phyloP scores from a whole-genome alignment of 1,139 yeast species.

The Yamadazyma oceani region DNA sequence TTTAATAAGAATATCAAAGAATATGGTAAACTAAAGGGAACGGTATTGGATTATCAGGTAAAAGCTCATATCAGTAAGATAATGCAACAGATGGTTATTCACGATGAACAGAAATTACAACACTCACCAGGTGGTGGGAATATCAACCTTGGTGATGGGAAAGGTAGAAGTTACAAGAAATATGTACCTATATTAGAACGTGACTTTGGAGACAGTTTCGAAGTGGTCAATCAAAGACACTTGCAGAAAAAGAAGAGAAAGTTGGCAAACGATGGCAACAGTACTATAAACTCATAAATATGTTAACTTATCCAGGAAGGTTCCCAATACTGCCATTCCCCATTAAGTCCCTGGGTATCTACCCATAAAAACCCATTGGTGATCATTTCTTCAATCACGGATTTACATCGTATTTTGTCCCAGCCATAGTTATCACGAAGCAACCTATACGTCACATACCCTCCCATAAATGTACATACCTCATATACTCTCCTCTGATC shows the following conservation, averaged over 20 bases:
- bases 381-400: conserved; percentile 76
- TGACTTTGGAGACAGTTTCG: conserved; percentile 60
- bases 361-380: conserved; percentile 82
- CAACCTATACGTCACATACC: conserved; percentile 61
- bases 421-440: conserved; percentile 73
- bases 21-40: conserved; percentile 25
- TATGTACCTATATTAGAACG: conserved; percentile 63
- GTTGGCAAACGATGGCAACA: background rate
- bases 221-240: conserved; percentile 67
- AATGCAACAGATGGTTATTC: conserved; percentile 24
- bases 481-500: conserved; percentile 75
- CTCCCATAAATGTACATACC: conserved; percentile 67
- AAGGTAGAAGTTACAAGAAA: conserved; percentile 53
- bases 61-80: conserved; percentile 35
- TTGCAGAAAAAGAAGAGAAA: conserved; percentile 37
- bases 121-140: conserved; percentile 27
- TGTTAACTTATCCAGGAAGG: conserved; percentile 32
- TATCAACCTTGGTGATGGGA: conserved; percentile 71
- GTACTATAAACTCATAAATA: background rate
- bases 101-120: conserved; percentile 20
- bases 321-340: conserved; percentile 65
- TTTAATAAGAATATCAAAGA: conserved; percentile 27
- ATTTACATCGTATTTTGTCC: conserved; percentile 60
- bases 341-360: conserved; percentile 53
- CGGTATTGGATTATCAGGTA: conserved; percentile 34